These are phyloP conservation scores for Solanum chilense DNA, from an alignment of 257 asterid genomes.

Conservation along the genomic window DNA sequence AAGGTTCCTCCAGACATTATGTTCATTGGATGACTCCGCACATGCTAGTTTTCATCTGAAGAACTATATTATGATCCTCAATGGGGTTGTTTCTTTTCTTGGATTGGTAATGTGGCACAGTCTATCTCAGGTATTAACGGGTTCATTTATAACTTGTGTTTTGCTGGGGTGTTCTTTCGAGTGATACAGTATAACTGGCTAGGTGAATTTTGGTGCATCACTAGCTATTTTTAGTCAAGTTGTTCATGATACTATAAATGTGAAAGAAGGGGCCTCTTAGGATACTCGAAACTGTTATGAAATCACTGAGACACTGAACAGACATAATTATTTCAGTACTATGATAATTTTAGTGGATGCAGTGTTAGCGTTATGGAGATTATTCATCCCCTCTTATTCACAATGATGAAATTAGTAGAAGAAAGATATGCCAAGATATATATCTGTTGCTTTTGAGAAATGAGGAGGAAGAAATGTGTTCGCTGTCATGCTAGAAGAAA, in stretches of 20 bases:
- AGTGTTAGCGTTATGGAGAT: not conserved
- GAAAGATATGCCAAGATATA: not conserved
- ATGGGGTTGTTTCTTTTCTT: not conserved
- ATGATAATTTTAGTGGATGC: not conserved
- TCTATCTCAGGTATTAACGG: not conserved
- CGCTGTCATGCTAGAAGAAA: not conserved
- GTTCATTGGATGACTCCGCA: too few relatives aligned
- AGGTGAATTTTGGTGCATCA: not conserved
- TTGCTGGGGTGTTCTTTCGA: not conserved
- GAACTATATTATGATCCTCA: not conserved
- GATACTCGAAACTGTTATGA: not conserved
- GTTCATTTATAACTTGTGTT: not conserved
- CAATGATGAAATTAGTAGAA: not conserved
- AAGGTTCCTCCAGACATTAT: not conserved
- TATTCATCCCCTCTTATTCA: not conserved
- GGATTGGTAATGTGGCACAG: not conserved
- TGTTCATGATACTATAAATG: not conserved
- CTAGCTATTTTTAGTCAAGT: not conserved
- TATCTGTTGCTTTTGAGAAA: not conserved
- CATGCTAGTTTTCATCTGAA: not conserved
- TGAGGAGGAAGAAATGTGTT: not conserved
- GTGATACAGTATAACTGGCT: not conserved
- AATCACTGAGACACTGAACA: not conserved
- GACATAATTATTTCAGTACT: not conserved
- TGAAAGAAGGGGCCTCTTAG: not conserved